A percentile compares a stretch with the other conserved stretches of the same genome.
These are phyloP conservation scores for Cyathus striatus DNA, from an alignment of 768 basidiomycete genomes.

Conservation along the genomic window DNA sequence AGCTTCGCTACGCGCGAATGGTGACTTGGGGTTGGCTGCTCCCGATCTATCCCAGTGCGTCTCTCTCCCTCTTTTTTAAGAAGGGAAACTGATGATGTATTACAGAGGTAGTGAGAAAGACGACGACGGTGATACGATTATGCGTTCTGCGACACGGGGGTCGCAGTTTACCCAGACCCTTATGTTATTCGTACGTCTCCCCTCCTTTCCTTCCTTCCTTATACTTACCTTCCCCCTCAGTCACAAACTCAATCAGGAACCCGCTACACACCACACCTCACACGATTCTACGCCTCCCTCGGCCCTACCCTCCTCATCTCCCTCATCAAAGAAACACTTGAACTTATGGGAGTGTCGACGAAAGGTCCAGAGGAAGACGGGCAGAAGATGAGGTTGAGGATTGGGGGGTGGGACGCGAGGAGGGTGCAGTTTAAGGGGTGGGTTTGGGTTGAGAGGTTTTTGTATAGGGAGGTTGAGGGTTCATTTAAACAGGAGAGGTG, in stretches of 20 bases:
- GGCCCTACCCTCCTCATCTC: neutral
- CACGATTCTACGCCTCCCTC: constrained; percentile 69
- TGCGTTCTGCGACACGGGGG: constrained; percentile 48
- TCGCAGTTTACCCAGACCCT: constrained; percentile 80
- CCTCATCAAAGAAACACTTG: constrained; percentile 52
- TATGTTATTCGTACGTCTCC: constrained; percentile 73
- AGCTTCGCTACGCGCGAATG: constrained; percentile 56
- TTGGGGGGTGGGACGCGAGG: constrained; percentile 68
- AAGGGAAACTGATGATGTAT: no score
- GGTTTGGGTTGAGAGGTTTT: constrained; percentile 65
- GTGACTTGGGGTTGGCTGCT: constrained; percentile 71
- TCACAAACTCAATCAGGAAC: constrained; percentile 78
- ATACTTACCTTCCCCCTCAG: constrained; percentile 29
- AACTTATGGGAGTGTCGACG: constrained; percentile 38
- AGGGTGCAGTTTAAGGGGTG: constrained; percentile 68
- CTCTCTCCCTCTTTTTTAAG: neutral
- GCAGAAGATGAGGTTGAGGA: constrained; percentile 38
- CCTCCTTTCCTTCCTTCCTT: neutral
- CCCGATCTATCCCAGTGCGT: constrained; percentile 41
- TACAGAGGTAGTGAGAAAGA: constrained; percentile 9
- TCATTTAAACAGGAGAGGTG: no score
- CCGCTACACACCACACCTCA: constrained; percentile 70
- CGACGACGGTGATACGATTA: constrained; percentile 61
- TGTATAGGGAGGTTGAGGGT: constrained; percentile 38
- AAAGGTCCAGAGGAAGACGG: constrained; percentile 29